Conservation (phyloP, 106 monocot genomes). For the Triglochin maritima region DNA sequence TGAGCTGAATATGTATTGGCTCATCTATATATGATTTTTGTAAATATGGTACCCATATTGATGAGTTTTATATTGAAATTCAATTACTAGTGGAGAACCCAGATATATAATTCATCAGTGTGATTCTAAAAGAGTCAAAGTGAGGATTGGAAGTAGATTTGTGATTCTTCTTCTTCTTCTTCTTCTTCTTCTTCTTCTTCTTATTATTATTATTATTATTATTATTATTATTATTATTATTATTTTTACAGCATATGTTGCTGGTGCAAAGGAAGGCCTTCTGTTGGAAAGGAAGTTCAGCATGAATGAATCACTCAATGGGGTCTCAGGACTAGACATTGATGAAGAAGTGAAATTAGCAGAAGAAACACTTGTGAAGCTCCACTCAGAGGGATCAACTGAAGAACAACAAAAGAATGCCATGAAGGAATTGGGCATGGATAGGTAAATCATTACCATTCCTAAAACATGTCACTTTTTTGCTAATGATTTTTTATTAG, state of each 20-base stretch:
- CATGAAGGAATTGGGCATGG: slow-evolving; percentile 54
- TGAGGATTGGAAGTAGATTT: too few species aligned
- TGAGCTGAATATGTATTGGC: too few species aligned
- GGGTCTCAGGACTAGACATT: slow-evolving; percentile 32
- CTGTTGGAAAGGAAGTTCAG: slow-evolving; percentile 38
- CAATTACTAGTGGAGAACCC: too few species aligned
- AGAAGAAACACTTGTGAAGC: slow-evolving; percentile 22
- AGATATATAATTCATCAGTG: too few species aligned
- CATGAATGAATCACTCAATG: slow-evolving; percentile 37
- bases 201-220: too few species aligned
- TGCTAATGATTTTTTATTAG: neutral
- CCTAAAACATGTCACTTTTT: neutral
- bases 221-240: too few species aligned
- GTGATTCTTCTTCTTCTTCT: too few species aligned
- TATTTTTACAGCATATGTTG: slow-evolving; percentile 47
- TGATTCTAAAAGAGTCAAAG: neutral
- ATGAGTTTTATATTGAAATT: too few species aligned
- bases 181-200: too few species aligned
- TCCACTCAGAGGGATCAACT: slow-evolving; percentile 3
- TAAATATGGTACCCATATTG: too few species aligned
- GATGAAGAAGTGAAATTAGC: slow-evolving; percentile 40
- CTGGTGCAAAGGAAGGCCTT: slow-evolving; percentile 37
- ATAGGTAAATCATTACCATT: slow-evolving; percentile 18
- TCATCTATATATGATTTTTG: too few species aligned
- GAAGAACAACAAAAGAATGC: slow-evolving; percentile 19